These are phyloP conservation scores for Pythium plurisporium DNA, from an alignment of 352 stramenopile species.

Conservation along the genomic window DNA sequence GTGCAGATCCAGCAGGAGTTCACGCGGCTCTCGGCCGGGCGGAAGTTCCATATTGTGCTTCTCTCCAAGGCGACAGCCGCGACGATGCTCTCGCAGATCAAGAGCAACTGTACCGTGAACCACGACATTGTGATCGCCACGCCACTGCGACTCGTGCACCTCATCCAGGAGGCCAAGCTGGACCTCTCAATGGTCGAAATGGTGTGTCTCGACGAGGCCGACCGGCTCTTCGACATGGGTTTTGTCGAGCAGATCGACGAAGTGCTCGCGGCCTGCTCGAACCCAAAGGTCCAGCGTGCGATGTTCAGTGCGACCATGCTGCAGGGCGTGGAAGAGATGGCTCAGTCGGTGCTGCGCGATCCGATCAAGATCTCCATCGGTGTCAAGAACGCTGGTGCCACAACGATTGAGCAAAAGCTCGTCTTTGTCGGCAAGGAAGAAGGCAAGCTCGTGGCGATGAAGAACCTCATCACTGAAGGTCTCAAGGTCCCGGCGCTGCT, in stretches of 20 bases:
- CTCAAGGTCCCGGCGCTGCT: constrained; percentile 96
- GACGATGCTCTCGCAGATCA: constrained; percentile 66
- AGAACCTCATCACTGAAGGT: constrained; percentile 88
- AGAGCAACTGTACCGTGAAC: constrained; percentile 75
- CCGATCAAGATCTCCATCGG: constrained; percentile 95
- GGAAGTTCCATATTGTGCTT: constrained; percentile 86
- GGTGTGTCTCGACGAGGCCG: constrained; percentile 98
- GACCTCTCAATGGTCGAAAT: constrained; percentile 87
- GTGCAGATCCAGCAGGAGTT: constrained; percentile 97
- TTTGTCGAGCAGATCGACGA: constrained; percentile 98
- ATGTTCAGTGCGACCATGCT: constrained; percentile 99
- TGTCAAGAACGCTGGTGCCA: constrained; percentile 82
- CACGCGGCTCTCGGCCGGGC: constrained; percentile 80
- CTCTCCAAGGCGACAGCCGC: constrained; percentile 92
- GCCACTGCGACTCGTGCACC: constrained; percentile 92
- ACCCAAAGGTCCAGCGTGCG: constrained; percentile 85
- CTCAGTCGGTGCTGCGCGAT: constrained; percentile 95
- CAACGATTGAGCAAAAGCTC: constrained; percentile 92
- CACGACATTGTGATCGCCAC: constrained; percentile 97
- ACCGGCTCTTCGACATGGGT: constrained; percentile 96
- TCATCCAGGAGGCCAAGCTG: constrained; percentile 85
- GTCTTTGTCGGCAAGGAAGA: constrained; percentile 99
- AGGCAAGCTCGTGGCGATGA: constrained; percentile 97
- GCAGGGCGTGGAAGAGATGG: constrained; percentile 92
- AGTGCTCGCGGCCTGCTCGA: constrained; percentile 91